These are phyloP conservation scores for Malbranchea cinnamomea DNA, from an alignment of 2,329 filamentous ascomycete genomes.

Conservation along the genomic window DNA sequence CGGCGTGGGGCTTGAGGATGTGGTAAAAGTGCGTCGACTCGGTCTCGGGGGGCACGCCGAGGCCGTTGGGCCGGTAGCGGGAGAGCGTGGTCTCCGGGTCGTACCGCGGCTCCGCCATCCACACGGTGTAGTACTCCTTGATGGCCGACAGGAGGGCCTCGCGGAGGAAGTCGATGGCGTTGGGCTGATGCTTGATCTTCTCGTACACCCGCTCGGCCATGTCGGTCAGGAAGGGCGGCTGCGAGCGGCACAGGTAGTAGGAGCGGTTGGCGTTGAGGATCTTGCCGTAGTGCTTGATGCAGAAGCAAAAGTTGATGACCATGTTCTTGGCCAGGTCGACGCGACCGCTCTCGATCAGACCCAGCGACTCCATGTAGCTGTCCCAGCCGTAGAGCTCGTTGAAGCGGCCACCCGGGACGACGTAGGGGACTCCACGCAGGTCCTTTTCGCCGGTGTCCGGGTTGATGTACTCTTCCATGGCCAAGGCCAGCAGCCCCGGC, in stretches of 20 bases:
- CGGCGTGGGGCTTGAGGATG: constrained; percentile 62
- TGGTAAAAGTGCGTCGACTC: constrained; percentile 78
- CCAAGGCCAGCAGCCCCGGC: constrained; percentile 78
- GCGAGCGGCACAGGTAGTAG: constrained; percentile 87
- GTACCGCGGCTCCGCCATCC: constrained; percentile 63
- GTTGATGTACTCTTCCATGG: constrained; percentile 63
- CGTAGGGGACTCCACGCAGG: constrained; percentile 71
- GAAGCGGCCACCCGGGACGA: constrained; percentile 94
- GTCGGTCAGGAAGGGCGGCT: constrained; percentile 92
- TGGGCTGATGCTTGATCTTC: constrained; percentile 74
- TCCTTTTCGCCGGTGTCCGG: constrained; percentile 53
- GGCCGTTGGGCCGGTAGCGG: constrained; percentile 67
- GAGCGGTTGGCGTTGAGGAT: constrained; percentile 93
- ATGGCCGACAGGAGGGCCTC: constrained; percentile 76
- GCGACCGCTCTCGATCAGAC: constrained; percentile 70
- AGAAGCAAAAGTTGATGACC: constrained; percentile 95
- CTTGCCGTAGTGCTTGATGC: constrained; percentile 95
- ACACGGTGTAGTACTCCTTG: constrained; percentile 89
- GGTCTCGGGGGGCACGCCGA: constrained; percentile 81
- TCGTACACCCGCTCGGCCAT: constrained; percentile 93
- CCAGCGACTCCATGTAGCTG: constrained; percentile 94
- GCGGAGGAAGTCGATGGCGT: constrained; percentile 65
- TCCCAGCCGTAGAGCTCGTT: constrained; percentile 99
- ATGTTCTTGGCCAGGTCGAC: constrained; percentile 83
- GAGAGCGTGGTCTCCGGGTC: constrained; percentile 68